Evolutionary conservation across 345 rosid genomes (phyloP).

Genomic region (Microthlaspi erraticum): DNA sequence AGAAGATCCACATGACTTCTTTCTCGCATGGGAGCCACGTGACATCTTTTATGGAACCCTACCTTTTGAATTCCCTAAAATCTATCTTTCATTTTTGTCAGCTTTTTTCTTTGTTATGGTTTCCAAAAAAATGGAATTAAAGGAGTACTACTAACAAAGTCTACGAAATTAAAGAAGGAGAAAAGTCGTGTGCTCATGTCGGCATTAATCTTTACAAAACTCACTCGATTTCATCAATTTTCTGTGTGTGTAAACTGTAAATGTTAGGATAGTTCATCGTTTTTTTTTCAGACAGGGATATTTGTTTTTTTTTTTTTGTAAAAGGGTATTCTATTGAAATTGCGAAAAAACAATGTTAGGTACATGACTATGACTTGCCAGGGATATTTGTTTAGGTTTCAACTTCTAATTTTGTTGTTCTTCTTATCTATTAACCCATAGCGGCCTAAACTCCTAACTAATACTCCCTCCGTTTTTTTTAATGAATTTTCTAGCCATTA

Average conservation of each 20-base stretch:
- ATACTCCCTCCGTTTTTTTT: no score
- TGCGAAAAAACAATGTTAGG: no score
- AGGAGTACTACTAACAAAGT: background rate
- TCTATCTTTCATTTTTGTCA: conserved; percentile 30
- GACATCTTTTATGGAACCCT: conserved; percentile 33
- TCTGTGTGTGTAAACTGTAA: no score
- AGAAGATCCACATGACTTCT: conserved; percentile 38
- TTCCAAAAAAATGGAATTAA: conserved; percentile 5
- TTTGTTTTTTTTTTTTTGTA: no score
- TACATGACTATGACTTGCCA: no score
- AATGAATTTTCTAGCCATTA: no score
- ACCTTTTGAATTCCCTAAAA: conserved; percentile 7
- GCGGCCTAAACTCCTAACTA: no score
- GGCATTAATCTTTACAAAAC: conserved; percentile 25
- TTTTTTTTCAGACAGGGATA: background rate
- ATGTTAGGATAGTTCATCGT: no score
- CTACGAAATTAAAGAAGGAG: background rate
- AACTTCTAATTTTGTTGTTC: background rate
- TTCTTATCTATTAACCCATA: background rate
- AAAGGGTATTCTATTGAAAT: no score
- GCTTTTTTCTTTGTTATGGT: conserved; percentile 5
- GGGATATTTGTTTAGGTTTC: background rate
- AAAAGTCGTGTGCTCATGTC: conserved; percentile 26
- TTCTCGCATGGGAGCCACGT: conserved; percentile 44
- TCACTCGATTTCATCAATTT: background rate